A percentile compares a stretch with the other conserved stretches of the same genome.
These are phyloP conservation scores for Polyporus arcularius DNA, from an alignment of 768 basidiomycete genomes.

Conservation along the genomic window DNA sequence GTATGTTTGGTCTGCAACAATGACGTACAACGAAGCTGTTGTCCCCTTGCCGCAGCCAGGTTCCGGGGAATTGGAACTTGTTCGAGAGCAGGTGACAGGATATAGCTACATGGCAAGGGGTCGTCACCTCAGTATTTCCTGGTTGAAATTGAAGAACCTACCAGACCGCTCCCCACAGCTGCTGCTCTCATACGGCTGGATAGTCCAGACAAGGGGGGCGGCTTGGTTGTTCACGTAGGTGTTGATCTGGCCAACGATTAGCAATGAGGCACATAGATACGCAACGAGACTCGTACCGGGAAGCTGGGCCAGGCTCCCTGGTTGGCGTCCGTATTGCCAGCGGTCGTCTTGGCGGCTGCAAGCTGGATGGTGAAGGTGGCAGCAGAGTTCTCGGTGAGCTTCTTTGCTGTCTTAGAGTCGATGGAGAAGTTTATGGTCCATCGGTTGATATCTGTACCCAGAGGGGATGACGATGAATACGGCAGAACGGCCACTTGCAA, in stretches of 20 bases:
- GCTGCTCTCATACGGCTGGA: slow-evolving; percentile 26
- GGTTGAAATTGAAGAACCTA: neutral
- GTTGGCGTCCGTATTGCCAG: slow-evolving; percentile 29
- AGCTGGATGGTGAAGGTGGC: slow-evolving; percentile 32
- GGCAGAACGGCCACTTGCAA: neutral
- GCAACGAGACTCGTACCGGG: slow-evolving; percentile 15
- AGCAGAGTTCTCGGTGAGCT: slow-evolving; percentile 3
- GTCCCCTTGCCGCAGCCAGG: slow-evolving; percentile 22
- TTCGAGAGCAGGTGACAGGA: slow-evolving; percentile 26
- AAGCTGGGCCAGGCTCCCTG: slow-evolving; percentile 16
- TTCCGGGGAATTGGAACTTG: slow-evolving; percentile 27
- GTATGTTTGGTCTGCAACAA: neutral
- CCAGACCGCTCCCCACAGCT: slow-evolving; percentile 32
- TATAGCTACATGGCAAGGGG: slow-evolving; percentile 17
- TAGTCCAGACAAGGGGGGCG: slow-evolving; percentile 17
- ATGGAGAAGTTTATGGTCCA: slow-evolving; percentile 33
- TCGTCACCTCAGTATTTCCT: neutral
- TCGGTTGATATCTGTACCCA: slow-evolving; percentile 15
- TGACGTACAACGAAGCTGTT: slow-evolving; percentile 26
- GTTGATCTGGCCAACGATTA: slow-evolving; percentile 7
- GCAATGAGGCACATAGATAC: neutral
- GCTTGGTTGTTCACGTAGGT: slow-evolving; percentile 17
- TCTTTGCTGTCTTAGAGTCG: neutral
- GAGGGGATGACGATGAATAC: neutral
- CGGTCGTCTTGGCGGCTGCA: slow-evolving; percentile 29